phyloP scores from a whole-genome alignment of 108 stramenopile genomes.

The Nitzschia sp. region DNA sequence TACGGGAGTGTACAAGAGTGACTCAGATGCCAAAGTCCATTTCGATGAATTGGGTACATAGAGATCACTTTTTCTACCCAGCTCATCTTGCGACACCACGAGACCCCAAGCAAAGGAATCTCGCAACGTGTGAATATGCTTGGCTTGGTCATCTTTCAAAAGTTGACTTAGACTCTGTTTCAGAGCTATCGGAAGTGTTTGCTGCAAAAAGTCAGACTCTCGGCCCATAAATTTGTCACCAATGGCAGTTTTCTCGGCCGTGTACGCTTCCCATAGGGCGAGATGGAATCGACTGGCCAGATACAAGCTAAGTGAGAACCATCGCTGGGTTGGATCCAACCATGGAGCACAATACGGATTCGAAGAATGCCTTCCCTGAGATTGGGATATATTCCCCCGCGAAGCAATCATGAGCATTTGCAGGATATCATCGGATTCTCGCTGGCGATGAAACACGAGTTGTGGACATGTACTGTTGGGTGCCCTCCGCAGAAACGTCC shows the following conservation, averaged over 20 bases:
- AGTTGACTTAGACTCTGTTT: background rate
- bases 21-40: too few species aligned
- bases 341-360: conserved; percentile 45
- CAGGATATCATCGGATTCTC: conserved; percentile 22
- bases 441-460: conserved; percentile 16
- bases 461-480: background rate
- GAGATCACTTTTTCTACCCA: too few species aligned
- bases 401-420: conserved; percentile 44
- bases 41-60: too few species aligned
- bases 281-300: conserved; percentile 72
- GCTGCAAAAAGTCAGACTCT: background rate
- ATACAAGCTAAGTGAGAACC: conserved; percentile 78
- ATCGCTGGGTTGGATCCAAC: conserved; percentile 66
- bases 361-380: background rate
- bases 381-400: conserved; percentile 37
- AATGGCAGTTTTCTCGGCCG: conserved; percentile 3
- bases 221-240: background rate
- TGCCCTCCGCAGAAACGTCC: conserved; percentile 17
- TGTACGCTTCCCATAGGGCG: conserved; percentile 54
- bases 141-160: background rate
- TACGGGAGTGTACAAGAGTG: too few species aligned
- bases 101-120: conserved; percentile 17
- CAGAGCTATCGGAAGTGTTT: conserved; percentile 3
- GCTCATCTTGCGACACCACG: background rate
- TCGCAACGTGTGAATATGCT: conserved; percentile 4